Base-by-base conservation (phyloP, 352 stramenopile genomes). In the Elongisporangium undulatum region DNA sequence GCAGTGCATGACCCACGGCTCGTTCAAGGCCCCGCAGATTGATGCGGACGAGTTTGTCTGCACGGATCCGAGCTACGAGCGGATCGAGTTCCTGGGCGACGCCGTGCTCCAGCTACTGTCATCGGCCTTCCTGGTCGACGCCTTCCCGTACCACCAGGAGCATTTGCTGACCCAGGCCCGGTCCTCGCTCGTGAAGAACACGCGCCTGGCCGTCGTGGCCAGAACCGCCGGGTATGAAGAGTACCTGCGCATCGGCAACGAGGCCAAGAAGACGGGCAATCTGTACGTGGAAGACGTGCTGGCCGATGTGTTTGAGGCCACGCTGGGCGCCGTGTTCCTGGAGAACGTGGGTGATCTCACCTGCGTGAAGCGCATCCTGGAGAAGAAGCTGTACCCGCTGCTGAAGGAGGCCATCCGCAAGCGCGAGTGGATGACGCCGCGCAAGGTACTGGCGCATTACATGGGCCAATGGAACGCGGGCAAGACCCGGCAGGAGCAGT, bases 101-200 rank as follows among this genome's bases (percentile, higher is more conserved):
- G 75, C 87, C 7, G 82, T 96, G 58, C 64, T 96, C 13, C 82
- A 96, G 59, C 53, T 94, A 17, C 66, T 96, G 17, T 89, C 83
- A 21, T 92, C 83, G 0, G 78, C 77, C 29, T 92, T 90, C 48
- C 78, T 95, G 10, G 77, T 93, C 15, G 79, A 93, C 52, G 75
- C 77, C 19, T 88, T 95, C 9, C 86, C 86, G 23, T 79, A 92
- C 60, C 85, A 94, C 45, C 82, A 95, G 39, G 84, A 93, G 49
- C 73, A 92, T 39, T 62, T 95, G 19, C 68, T 95, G 7, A 93
- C 81, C 0, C 82, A 90, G 61, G 82, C 85, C 21, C 77, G 85
- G 15, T 93, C 86, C 41, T 90, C 83, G 21, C 67, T 94, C 6
- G 83, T 94, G n/a, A 95, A 92, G 70, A 95, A 94, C 58, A 88